Conservation (phyloP, 768 basidiomycete genomes). For the Rickenella mellea region DNA sequence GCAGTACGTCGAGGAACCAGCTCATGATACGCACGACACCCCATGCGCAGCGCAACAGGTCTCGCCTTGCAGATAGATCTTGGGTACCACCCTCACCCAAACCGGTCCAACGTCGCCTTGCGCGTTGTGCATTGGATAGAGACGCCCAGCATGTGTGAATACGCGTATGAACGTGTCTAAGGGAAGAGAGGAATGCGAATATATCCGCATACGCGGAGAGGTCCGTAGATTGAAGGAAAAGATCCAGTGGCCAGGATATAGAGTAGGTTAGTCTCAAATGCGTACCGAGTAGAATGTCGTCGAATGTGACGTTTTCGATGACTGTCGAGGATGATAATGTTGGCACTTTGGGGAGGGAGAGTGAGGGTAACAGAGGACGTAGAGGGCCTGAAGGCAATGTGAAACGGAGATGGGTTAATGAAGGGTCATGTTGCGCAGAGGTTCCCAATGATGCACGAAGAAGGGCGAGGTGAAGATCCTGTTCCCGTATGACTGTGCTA, state of each 20-base stretch:
- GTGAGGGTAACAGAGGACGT: conserved; percentile 72
- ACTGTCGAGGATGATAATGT: not conserved
- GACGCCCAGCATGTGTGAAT: conserved; percentile 79
- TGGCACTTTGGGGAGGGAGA: conserved; percentile 24
- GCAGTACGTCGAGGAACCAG: conserved; percentile 81
- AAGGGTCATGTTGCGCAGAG: conserved; percentile 78
- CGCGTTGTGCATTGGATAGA: conserved; percentile 78
- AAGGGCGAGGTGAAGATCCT: conserved; percentile 80
- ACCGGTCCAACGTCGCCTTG: conserved; percentile 77
- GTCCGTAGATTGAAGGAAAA: conserved; percentile 75
- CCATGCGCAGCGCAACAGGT: conserved; percentile 74
- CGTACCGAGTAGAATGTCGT: conserved; percentile 72
- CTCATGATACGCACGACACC: conserved; percentile 81
- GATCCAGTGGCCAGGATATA: conserved; percentile 81
- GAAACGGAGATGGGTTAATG: conserved; percentile 64
- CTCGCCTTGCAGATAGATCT: conserved; percentile 53
- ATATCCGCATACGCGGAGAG: conserved; percentile 65
- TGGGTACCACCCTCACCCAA: conserved; percentile 76
- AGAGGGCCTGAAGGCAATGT: conserved; percentile 73
- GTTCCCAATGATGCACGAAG: conserved; percentile 86
- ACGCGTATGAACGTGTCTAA: conserved; percentile 76
- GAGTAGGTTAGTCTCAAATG: conserved; percentile 60
- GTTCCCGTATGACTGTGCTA: conserved; percentile 77
- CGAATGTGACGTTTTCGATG: conserved; percentile 44
- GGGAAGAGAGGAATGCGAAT: conserved; percentile 74